Evolutionary conservation across 805 yeast species (phyloP).

Genomic region (Cyberlindnera euphorbiiphila): DNA sequence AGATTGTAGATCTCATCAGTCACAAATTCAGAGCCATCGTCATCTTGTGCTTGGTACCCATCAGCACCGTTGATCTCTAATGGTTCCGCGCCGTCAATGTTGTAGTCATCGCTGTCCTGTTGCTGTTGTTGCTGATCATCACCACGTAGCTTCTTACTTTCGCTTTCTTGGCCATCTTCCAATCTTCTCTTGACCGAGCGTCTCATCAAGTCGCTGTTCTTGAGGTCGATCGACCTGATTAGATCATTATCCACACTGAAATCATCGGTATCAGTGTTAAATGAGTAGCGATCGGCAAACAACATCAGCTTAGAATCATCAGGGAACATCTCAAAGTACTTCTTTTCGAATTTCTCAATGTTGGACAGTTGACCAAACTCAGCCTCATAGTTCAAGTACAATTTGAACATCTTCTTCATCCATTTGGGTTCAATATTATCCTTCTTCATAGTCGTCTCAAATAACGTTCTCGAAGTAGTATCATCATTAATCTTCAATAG

Average conservation of each 20-base stretch:
- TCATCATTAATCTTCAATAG: conserved; percentile 64
- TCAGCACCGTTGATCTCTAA: background rate
- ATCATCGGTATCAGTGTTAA: conserved; percentile 25
- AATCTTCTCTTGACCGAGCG: conserved; percentile 7
- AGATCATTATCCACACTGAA: conserved; percentile 21
- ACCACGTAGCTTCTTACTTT: background rate
- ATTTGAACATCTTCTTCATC: conserved; percentile 46
- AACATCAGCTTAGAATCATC: conserved; percentile 39
- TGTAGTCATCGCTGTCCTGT: conserved; percentile 1
- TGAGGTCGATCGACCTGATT: conserved; percentile 29
- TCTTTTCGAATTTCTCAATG: conserved; percentile 58
- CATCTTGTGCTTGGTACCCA: conserved; percentile 4
- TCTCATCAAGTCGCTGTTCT: conserved; percentile 5
- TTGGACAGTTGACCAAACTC: conserved; percentile 67
- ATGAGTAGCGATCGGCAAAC: conserved; percentile 36
- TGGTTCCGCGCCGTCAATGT: background rate
- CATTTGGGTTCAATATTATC: conserved; percentile 29
- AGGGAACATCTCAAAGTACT: conserved; percentile 66
- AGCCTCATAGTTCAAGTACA: conserved; percentile 65
- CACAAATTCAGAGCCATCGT: conserved; percentile 20
- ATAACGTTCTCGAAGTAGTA: conserved; percentile 70
- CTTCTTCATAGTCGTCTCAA: conserved; percentile 62
- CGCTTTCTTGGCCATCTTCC: conserved; percentile 2
- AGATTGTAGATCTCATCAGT: conserved; percentile 46
- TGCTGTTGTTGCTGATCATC: background rate